Evolutionary conservation across 139 green algal species (phyloP).

Genomic region (Chlamydomonas incerta): DNA sequence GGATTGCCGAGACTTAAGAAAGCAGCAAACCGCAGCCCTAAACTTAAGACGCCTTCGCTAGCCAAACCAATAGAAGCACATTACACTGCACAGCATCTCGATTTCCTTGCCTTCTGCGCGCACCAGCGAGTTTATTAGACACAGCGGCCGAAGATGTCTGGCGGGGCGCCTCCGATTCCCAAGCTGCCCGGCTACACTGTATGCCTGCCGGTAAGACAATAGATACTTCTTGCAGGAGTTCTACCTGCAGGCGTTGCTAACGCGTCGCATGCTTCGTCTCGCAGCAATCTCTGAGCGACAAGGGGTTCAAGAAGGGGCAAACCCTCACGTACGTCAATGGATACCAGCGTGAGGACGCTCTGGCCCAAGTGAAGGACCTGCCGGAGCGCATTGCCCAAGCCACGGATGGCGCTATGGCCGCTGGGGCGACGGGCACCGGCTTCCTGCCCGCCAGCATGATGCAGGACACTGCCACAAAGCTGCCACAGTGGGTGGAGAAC

Average conservation of each 20-base stretch:
- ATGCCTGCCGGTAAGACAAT: slow-evolving; percentile 65
- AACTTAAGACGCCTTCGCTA: no score
- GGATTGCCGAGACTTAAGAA: no score
- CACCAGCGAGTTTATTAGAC: no score
- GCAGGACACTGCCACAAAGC: slow-evolving; percentile 42
- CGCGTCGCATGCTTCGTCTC: not conserved
- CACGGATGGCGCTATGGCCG: not conserved
- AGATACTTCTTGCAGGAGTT: not conserved
- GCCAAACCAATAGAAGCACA: no score
- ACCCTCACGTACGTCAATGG: slow-evolving; percentile 81
- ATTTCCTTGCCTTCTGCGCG: no score
- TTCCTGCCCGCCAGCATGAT: slow-evolving; percentile 13
- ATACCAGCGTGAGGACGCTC: slow-evolving; percentile 68
- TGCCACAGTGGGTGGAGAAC: slow-evolving; percentile 85
- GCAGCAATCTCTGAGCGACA: slow-evolving; percentile 63
- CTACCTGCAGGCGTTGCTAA: not conserved
- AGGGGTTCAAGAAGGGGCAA: slow-evolving; percentile 70
- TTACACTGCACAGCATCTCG: no score
- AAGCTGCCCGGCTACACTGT: slow-evolving; percentile 86
- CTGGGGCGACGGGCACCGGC: not conserved
- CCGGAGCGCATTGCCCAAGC: not conserved
- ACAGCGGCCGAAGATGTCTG: slow-evolving; percentile 13
- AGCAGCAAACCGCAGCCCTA: no score
- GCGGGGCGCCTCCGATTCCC: slow-evolving; percentile 56
- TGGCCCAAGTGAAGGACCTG: slow-evolving; percentile 49